Evolutionary conservation across 176 grass and related monocot species (phyloP).

Genomic region (Aegilops speltoides): DNA sequence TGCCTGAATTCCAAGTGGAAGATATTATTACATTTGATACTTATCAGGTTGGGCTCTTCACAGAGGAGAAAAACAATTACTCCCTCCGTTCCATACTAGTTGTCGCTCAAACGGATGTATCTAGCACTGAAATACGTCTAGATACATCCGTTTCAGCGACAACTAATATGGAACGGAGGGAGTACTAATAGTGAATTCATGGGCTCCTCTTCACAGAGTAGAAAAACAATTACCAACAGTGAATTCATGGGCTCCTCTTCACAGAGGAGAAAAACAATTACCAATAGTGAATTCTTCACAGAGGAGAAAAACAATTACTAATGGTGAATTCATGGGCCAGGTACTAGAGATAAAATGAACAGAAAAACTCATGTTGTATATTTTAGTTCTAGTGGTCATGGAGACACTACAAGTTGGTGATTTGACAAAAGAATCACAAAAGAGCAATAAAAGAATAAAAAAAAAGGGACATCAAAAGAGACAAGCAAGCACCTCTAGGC

Average conservation of each 20-base stretch:
- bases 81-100: no score
- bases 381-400: background rate
- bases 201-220: no score
- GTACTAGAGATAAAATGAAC: conserved; percentile 13
- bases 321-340: conserved; percentile 14
- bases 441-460: background rate
- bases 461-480: conserved; percentile 20
- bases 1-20: conserved; percentile 17
- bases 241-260: conserved; percentile 8
- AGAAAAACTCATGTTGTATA: background rate
- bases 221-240: no score
- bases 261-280: background rate
- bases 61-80: background rate
- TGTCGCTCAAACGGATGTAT: no score
- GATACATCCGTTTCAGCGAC: no score
- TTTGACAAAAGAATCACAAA: conserved; percentile 18
- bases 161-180: no score
- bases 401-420: conserved; percentile 14
- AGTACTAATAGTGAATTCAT: no score
- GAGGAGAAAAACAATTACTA: background rate
- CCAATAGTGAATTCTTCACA: conserved; percentile 16
- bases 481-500: conserved; percentile 24
- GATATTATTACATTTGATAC: conserved; percentile 30
- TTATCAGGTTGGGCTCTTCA: conserved; percentile 32
- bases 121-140: no score